Evolutionary conservation across 2,329 filamentous ascomycete species (phyloP), one percentile per base, ranked within the genome.

Genomic region (Emergomyces pasteurianus): DNA sequence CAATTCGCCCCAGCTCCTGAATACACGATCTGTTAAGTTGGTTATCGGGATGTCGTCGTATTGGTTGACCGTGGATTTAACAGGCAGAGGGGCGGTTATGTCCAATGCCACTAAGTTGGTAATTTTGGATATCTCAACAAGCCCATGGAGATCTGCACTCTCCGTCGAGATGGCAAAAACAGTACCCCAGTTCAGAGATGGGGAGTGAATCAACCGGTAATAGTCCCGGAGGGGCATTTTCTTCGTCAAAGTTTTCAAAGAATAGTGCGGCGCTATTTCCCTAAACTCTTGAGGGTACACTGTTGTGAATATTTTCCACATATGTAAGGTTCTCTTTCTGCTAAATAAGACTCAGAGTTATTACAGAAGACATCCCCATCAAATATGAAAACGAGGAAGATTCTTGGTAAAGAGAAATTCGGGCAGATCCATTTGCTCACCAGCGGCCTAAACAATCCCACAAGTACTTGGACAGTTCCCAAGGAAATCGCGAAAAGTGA

Each of bases 231-330:
- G 61, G 1, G 71, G 64, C 64, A 73, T 65, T 55, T 61, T 63
- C 10, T 72, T 72, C 3, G 62, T 61, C 9, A 62, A 64, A 26
- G 74, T 68, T n/a, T 67, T 68, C 58, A 75, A 65, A 5, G 63
- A 64, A 54, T 73, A 74, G 31, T 71, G 66, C 16, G 66, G 66
- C 5, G 66, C 60, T 21, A 69, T 26, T 23, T 66, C 38, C 8
- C 62, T 64, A 46, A 78, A 77, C 42, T 75, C 64, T 9, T 58
- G 46, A 9, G 73, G 71, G 65, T 78, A 78, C 21, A 63, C 67
- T 4, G 65, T 70, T 18, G 71, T 70, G 58, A 77, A 70, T n/a
- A 77, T 66, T 47, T 74, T 77, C 77, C 77, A 79, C 65, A 75
- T 73, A 58, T 76, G 68, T 34, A 77, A 64, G 26, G 74, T 78